Percentiles rank a stretch among this genome's conserved stretches.
Conservation (phyloP, 2,329 filamentous ascomycete species). For the Zasmidium citrigriseum region DNA sequence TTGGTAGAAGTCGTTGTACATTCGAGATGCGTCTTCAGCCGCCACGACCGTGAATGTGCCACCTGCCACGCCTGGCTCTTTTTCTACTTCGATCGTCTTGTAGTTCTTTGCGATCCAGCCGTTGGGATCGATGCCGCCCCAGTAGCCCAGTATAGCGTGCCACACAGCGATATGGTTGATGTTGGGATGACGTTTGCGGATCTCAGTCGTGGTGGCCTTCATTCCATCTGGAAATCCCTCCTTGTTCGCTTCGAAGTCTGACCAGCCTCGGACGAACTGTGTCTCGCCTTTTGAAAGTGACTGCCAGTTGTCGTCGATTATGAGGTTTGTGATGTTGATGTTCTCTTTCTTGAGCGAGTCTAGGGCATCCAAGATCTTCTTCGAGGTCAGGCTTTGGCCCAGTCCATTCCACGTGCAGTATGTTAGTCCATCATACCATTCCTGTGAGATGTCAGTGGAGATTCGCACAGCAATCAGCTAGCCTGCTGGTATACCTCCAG, state of each 20-base stretch:
- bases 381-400: slow-evolving; percentile 77
- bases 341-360: slow-evolving; percentile 68
- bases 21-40: slow-evolving; percentile 69
- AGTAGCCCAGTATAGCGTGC: slow-evolving; percentile 87
- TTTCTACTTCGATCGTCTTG: slow-evolving; percentile 65
- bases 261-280: slow-evolving; percentile 63
- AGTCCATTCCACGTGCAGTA: slow-evolving; percentile 98
- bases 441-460: not conserved
- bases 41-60: slow-evolving; percentile 73
- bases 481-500: slow-evolving; percentile 67
- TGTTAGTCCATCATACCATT: slow-evolving; percentile 75
- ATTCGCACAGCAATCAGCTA: not conserved
- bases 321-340: slow-evolving; percentile 79
- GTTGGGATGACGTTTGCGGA: slow-evolving; percentile 66
- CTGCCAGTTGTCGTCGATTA: slow-evolving; percentile 98
- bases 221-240: slow-evolving; percentile 78
- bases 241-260: slow-evolving; percentile 81
- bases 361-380: slow-evolving; percentile 76
- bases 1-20: slow-evolving; percentile 89
- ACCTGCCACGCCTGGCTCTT: slow-evolving; percentile 58
- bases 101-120: slow-evolving; percentile 77
- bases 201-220: slow-evolving; percentile 66
- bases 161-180: slow-evolving; percentile 88
- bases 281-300: slow-evolving; percentile 62
- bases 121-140: slow-evolving; percentile 80